Evolutionary conservation across 257 asterid species (phyloP), one percentile per base, ranked within the genome.

Genomic region (Linderniella brevidens): DNA sequence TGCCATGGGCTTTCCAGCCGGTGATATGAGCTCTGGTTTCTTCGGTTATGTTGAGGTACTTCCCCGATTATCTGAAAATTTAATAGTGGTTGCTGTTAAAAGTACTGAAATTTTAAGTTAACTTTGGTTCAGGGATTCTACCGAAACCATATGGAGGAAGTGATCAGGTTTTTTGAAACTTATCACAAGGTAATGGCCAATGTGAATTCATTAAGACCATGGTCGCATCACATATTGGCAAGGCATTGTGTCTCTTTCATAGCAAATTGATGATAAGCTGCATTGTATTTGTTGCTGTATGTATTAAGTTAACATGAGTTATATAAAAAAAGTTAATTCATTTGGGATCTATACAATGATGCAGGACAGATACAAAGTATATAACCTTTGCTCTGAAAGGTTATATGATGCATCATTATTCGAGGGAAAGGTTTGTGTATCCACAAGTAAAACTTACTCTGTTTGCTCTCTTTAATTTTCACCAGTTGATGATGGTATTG

Each of bases 1-100:
- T 59, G 99, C 99, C 35, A 90, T 90, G 99, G 99, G 99, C 49
- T 90, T 90, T 64, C 96, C 99, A 52, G 96, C 99, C 61, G 99
- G 99, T 68, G 96, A 85, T 60, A 79, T 79, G 93, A 90, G 96
- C 75, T 90, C 96, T 65, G 99, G 99, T 1, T 76, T 85, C 57
- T 81, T 90, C 46, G 93, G 96, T 56, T 90, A 85, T 67, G 92
- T 90, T 60, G 99, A 90, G 96, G 99, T 82, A 64, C 58, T 48
- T 29, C 52, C n/a, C 55, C 45, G 45, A 52, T 37, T 50, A 48
- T 37, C 20, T n/a, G 35, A 37, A 14, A 35, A 50, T 13, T 29
- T 13, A 59, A 6, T n/a, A 35, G 25, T 53, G 48, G 53, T 54
- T 36, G 36, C 51, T 32, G 16, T 40, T 54, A 47, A 54, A n/a